Evolutionary conservation across 78 protist species (phyloP).

Genomic region (Isochrysis galbana): DNA sequence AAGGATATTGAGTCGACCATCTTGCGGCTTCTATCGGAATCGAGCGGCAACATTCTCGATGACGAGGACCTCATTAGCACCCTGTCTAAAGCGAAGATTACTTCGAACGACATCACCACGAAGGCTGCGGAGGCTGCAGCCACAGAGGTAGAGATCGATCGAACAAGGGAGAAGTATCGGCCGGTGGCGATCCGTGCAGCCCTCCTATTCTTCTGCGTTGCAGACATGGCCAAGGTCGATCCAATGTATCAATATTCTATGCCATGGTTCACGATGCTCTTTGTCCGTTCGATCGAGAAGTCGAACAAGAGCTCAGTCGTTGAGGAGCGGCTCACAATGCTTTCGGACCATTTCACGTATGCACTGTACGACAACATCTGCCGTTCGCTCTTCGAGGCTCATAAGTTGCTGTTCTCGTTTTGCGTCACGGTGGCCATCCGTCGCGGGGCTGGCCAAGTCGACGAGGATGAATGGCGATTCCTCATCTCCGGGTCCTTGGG

Average conservation of each 20-base stretch:
- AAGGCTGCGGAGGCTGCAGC: conserved; percentile 66
- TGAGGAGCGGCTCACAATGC: conserved; percentile 12
- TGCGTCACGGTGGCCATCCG: conserved; percentile 42
- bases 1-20: conserved; percentile 69
- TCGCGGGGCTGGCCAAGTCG: conserved; percentile 7
- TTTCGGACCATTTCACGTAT: conserved; percentile 43
- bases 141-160: conserved; percentile 53
- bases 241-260: conserved; percentile 80
- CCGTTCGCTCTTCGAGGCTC: conserved; percentile 67
- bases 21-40: conserved; percentile 52
- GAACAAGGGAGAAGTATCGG: conserved; percentile 51
- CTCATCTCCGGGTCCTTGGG: conserved; percentile 61
- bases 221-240: conserved; percentile 63
- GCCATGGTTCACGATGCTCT: conserved; percentile 69
- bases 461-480: conserved; percentile 70
- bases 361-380: conserved; percentile 61
- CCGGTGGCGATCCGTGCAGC: conserved; percentile 66
- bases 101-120: conserved; percentile 40
- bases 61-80: conserved; percentile 71
- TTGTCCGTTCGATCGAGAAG: conserved; percentile 36
- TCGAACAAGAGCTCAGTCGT: background rate
- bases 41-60: conserved; percentile 75
- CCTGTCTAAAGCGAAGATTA: conserved; percentile 62
- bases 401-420: conserved; percentile 67
- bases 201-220: conserved; percentile 67